A percentile compares a stretch with the other conserved stretches of the same genome.
Conservation (phyloP, 1,139 yeast genomes). For the Suhomyces bokatorum region DNA sequence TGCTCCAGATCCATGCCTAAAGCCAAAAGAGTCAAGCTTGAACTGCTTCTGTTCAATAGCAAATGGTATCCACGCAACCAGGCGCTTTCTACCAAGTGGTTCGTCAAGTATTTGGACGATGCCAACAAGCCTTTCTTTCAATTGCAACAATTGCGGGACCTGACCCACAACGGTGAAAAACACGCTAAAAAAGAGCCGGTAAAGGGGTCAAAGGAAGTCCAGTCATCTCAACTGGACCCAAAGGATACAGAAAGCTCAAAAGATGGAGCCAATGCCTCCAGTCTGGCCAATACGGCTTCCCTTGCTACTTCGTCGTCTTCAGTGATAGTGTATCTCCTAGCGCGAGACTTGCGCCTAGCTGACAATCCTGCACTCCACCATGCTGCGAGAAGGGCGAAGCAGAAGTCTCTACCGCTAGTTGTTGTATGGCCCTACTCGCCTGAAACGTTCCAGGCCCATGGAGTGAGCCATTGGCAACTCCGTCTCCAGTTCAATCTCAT, state of each 20-base stretch:
- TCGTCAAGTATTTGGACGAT: constrained; percentile 24
- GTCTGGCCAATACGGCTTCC: neutral
- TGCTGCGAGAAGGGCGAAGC: constrained; percentile 10
- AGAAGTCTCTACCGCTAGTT: constrained; percentile 12
- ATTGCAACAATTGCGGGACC: constrained; percentile 8
- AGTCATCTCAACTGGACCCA: too few species aligned
- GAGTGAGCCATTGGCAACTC: constrained; percentile 43
- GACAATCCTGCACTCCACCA: constrained; percentile 15
- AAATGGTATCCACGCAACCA: constrained; percentile 19
- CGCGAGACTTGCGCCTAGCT: constrained; percentile 15
- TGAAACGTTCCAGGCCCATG: constrained; percentile 42
- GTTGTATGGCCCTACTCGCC: constrained; percentile 28
- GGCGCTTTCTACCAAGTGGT: constrained; percentile 11
- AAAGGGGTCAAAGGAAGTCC: neutral
- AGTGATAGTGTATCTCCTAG: constrained; percentile 12
- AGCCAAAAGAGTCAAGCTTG: constrained; percentile 2
- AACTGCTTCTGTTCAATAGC: constrained; percentile 4
- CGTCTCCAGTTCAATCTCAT: constrained; percentile 39
- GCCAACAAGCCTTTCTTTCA: constrained; percentile 26
- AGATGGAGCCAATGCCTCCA: neutral
- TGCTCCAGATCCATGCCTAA: neutral
- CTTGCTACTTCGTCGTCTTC: neutral
- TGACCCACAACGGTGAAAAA: neutral
- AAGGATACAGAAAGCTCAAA: too few species aligned
- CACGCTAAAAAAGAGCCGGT: neutral